Conservation (phyloP, 805 yeast species). For the Kluyveromyces wickerhamii region DNA sequence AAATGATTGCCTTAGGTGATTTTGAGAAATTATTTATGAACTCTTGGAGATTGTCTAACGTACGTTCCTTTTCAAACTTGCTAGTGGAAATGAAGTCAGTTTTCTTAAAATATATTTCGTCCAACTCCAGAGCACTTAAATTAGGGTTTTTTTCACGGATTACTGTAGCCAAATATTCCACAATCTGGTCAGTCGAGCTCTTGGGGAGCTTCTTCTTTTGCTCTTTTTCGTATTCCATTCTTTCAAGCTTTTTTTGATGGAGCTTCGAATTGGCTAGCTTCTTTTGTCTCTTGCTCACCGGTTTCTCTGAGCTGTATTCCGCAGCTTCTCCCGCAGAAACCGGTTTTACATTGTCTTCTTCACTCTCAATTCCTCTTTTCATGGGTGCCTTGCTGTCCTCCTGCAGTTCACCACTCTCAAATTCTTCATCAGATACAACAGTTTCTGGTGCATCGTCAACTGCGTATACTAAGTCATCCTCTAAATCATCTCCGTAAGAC, state of each 20-base stretch:
- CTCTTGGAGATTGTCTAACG: constrained; percentile 44
- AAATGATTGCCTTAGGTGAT: constrained; percentile 37
- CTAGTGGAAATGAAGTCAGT: constrained; percentile 54
- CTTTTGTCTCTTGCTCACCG: constrained; percentile 27
- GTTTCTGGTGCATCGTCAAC: constrained; percentile 34
- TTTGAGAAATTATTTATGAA: constrained; percentile 48
- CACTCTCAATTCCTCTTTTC: not conserved
- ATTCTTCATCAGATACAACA: constrained; percentile 15
- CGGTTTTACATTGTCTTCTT: constrained; percentile 18
- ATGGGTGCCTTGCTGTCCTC: constrained; percentile 8
- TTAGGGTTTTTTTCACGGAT: constrained; percentile 56
- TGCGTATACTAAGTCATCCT: constrained; percentile 65
- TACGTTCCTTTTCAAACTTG: constrained; percentile 44
- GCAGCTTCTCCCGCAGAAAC: constrained; percentile 24
- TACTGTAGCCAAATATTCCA: constrained; percentile 57
- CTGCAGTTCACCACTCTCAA: constrained; percentile 15
- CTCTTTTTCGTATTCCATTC: constrained; percentile 56
- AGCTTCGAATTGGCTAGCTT: constrained; percentile 34
- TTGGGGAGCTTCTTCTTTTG: constrained; percentile 49
- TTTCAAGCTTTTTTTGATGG: constrained; percentile 56
- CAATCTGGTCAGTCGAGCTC: constrained; percentile 50
- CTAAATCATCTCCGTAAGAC: constrained; percentile 59
- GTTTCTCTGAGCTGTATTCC: constrained; percentile 7
- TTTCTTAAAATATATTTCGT: constrained; percentile 54
- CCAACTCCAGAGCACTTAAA: constrained; percentile 66